These are phyloP conservation scores for Alternaria ethzedia DNA, from an alignment of 2,329 filamentous ascomycete genomes.

Conservation along the genomic window DNA sequence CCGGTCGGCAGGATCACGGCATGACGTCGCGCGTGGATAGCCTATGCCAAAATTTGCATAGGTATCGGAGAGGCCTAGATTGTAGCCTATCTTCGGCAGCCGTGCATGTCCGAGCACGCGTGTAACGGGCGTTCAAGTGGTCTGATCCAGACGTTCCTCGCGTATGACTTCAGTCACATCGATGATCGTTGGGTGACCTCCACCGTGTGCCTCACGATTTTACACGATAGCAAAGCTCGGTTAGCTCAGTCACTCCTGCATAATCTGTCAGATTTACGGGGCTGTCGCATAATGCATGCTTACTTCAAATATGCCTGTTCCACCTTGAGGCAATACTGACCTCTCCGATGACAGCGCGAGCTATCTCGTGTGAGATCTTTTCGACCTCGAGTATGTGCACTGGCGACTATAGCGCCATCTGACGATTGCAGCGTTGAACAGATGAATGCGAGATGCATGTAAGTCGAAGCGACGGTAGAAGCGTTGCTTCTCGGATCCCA, in stretches of 20 bases:
- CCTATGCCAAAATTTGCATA: conserved; percentile 8
- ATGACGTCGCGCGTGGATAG: conserved; percentile 15
- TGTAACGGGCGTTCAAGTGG: conserved; percentile 1
- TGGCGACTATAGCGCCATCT: not conserved
- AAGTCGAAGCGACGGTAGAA: not conserved
- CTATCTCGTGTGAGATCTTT: not conserved
- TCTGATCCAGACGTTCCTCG: conserved; percentile 6
- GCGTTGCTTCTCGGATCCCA: not conserved
- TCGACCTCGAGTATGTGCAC: not conserved
- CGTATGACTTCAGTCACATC: not conserved
- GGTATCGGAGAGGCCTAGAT: not conserved
- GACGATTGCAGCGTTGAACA: not conserved
- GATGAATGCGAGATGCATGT: not conserved
- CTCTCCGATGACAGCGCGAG: not conserved
- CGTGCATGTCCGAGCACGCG: conserved; percentile 8
- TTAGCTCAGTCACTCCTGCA: not conserved
- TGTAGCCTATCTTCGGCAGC: not conserved
- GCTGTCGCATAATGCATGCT: not conserved
- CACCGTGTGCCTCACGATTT: not conserved
- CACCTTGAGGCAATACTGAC: not conserved
- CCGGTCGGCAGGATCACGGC: conserved; percentile 8
- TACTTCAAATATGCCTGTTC: not conserved
- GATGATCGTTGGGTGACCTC: not conserved
- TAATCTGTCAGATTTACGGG: not conserved
- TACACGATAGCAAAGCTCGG: not conserved